Evolutionary conservation across 768 basidiomycete species (phyloP).

Genomic region (Gloeopeniophorella convolvens): DNA sequence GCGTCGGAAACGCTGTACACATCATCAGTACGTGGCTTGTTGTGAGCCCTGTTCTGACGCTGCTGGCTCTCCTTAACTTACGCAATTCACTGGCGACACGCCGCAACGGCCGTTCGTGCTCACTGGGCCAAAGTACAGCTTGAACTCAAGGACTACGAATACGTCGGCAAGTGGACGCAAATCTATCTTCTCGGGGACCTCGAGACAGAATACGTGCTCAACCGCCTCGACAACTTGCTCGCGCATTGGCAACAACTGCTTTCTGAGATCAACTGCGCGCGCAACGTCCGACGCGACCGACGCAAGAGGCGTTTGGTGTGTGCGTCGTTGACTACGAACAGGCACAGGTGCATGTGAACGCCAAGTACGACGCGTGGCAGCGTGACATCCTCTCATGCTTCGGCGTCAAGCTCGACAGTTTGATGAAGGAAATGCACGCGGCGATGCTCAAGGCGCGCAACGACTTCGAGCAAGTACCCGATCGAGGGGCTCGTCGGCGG

Average conservation of each 20-base stretch:
- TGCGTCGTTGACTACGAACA: too few relatives aligned
- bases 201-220: slow-evolving; percentile 94
- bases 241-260: slow-evolving; percentile 93
- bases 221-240: slow-evolving; percentile 89
- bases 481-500: slow-evolving; percentile 77
- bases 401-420: slow-evolving; percentile 83
- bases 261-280: slow-evolving; percentile 91
- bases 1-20: too few relatives aligned
- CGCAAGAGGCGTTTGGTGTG: slow-evolving; percentile 85
- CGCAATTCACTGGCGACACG: slow-evolving; percentile 63
- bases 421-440: slow-evolving; percentile 97
- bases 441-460: slow-evolving; percentile 87
- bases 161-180: slow-evolving; percentile 96
- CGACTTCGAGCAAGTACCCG: slow-evolving; percentile 90
- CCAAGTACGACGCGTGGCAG: too few relatives aligned
- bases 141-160: slow-evolving; percentile 81
- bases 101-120: slow-evolving; percentile 78
- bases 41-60: too few relatives aligned
- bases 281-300: slow-evolving; percentile 97
- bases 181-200: slow-evolving; percentile 99
- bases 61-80: slow-evolving; percentile 52
- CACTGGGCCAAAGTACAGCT: slow-evolving; percentile 81
- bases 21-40: too few relatives aligned
- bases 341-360: slow-evolving; percentile 94
- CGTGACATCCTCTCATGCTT: too few relatives aligned